Evolutionary conservation across 2,329 filamentous ascomycete species (phyloP).

Genomic region (Botryosphaeria dothidea): DNA sequence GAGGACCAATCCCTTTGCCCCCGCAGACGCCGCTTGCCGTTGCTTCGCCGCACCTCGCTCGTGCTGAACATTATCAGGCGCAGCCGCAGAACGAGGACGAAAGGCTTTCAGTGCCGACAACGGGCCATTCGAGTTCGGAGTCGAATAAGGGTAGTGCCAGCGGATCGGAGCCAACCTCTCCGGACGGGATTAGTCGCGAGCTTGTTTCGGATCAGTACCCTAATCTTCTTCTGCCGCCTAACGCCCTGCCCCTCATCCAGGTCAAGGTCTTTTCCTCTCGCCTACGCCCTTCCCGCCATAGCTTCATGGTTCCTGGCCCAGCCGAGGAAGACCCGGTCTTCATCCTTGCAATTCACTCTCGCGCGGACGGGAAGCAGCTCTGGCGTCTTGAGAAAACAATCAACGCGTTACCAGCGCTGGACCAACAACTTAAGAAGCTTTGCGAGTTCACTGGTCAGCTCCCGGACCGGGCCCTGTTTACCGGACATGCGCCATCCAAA

Average conservation of each 20-base stretch:
- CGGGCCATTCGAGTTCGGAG: constrained; percentile 32
- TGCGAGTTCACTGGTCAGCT: constrained; percentile 72
- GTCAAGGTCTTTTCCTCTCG: constrained; percentile 90
- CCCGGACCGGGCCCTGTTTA: constrained; percentile 85
- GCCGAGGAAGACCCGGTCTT: constrained; percentile 93
- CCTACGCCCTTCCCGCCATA: constrained; percentile 88
- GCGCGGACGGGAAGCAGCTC: constrained; percentile 74
- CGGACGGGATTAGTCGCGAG: constrained; percentile 51
- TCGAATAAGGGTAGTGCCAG: constrained; percentile 28
- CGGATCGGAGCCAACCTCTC: constrained; percentile 47
- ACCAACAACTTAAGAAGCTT: constrained; percentile 76
- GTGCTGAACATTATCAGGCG: constrained; percentile 36
- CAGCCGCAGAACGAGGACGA: constrained; percentile 20
- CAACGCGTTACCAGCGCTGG: constrained; percentile 75
- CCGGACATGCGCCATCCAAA: constrained; percentile 88
- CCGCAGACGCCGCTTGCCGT: constrained; percentile 67
- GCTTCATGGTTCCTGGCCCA: constrained; percentile 76
- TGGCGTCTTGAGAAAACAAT: constrained; percentile 96
- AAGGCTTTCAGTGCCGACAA: neutral
- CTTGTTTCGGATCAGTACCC: constrained; percentile 85
- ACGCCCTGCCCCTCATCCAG: constrained; percentile 81
- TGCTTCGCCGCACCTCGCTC: constrained; percentile 51
- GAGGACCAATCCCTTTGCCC: constrained; percentile 71
- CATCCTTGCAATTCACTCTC: constrained; percentile 80
- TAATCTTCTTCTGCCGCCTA: constrained; percentile 80